Base-by-base conservation (phyloP, 2,329 filamentous ascomycete genomes). In the Nannizziopsis arthrosporioides region DNA sequence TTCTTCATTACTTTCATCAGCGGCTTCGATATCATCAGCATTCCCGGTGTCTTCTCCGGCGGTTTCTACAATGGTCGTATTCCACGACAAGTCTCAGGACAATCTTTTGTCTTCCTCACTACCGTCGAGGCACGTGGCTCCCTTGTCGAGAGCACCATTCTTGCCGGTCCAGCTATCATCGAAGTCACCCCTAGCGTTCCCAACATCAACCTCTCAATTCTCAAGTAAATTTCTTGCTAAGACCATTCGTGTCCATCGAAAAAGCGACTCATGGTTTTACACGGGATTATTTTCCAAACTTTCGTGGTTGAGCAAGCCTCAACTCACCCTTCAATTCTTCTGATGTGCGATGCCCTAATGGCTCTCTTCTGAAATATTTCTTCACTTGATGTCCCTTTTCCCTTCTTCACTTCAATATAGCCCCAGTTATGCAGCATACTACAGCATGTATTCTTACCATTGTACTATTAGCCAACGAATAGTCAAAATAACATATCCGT, bases 81-180 rank as follows among this genome's bases (percentile, higher is more conserved):
- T 34, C 60, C 59, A 32, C 49, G 47, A 11, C 55, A 51, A 1
- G 45, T 61, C 31, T 40, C 54, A 2, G 61, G 61, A 22, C 60
- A 63, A 50, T 59, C 56, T 44, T 63, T 61, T 31, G 53, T 57
- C 35, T 57, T 64, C 41, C 45, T 63, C 14, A 63, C 61, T 5
- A 54, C 49, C 41, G 49, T 39, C 10, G 54, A 34, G 46, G 57
- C 53, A 40, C 18, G 38, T 19, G 45, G 45, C 7, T 48, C 8
- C 18, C 53, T 59, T 3, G 56, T 58, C 47, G 60, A 62, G 35
- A 62, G 55, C 37, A 52, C 48, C 27, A 57, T 63, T 38, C 42
- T 63, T 45, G 60, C 61, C 31, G 61, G 61, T 1, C 62, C 61
- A 14, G 61, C 60, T 39, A 60, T 64, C 15, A 51, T 63, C 36